Conservation (phyloP, 83 land plant genomes). For the Diphasiastrum complanatum region DNA sequence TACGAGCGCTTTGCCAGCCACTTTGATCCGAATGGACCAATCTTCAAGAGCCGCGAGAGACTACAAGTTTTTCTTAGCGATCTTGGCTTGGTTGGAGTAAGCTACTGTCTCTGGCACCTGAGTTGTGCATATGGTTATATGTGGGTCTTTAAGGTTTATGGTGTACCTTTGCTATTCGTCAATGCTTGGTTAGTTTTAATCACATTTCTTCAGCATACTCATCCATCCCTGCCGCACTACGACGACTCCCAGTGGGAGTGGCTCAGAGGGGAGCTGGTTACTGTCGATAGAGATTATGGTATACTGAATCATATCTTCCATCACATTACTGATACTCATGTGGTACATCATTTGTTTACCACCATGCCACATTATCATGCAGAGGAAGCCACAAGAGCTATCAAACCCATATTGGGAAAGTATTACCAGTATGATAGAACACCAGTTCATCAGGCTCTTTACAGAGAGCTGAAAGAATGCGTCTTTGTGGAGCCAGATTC, state of each 20-base stretch:
- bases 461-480: conserved; percentile 39
- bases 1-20: conserved; percentile 43
- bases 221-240: conserved; percentile 55
- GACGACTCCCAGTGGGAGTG: conserved; percentile 57
- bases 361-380: conserved; percentile 73
- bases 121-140: conserved; percentile 31
- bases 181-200: conserved; percentile 52
- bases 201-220: conserved; percentile 62
- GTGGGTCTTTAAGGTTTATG: conserved; percentile 41
- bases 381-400: conserved; percentile 49
- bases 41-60: conserved; percentile 35
- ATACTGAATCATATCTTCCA: conserved; percentile 55
- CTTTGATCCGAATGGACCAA: conserved; percentile 45
- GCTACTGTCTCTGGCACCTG: conserved; percentile 28
- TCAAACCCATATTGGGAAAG: conserved; percentile 47
- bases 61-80: conserved; percentile 45
- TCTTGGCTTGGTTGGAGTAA: conserved; percentile 34
- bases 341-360: conserved; percentile 53
- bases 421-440: conserved; percentile 44
- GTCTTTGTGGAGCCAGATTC: conserved; percentile 37
- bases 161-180: conserved; percentile 47
- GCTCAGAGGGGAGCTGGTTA: conserved; percentile 50
- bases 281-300: conserved; percentile 60
- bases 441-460: conserved; percentile 30
- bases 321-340: conserved; percentile 56